A percentile compares a stretch with the other conserved stretches of the same genome.
Evolutionary conservation across 352 stramenopile genomes (phyloP).

Genomic region (Saprolegnia parasitica): DNA sequence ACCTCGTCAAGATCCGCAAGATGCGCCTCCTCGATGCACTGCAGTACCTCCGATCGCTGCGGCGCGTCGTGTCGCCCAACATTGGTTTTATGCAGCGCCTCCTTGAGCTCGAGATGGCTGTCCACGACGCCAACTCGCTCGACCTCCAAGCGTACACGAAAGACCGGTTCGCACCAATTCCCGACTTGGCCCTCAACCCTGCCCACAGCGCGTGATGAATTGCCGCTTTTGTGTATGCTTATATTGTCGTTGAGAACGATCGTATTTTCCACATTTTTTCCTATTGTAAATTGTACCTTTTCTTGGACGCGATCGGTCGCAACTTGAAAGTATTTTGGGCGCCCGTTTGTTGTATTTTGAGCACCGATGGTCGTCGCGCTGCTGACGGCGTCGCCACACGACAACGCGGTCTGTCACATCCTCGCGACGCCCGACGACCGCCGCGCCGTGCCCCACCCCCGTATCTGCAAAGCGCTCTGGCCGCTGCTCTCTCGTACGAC

Average conservation of each 20-base stretch:
- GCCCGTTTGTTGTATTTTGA: not conserved
- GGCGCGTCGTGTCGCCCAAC: conserved; percentile 62
- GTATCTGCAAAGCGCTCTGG: not conserved
- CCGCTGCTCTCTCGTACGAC: not conserved
- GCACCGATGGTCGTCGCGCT: not conserved
- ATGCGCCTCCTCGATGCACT: conserved; percentile 46
- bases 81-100: conserved; percentile 57
- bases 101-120: conserved; percentile 36
- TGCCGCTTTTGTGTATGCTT: not conserved
- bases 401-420: not conserved
- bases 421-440: not conserved
- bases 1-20: conserved; percentile 41
- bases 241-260: too few relatives aligned
- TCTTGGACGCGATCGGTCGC: too few relatives aligned
- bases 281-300: too few relatives aligned
- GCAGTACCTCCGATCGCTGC: conserved; percentile 37
- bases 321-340: too few relatives aligned
- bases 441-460: not conserved
- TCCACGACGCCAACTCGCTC: conserved; percentile 18
- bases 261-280: too few relatives aligned
- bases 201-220: not conserved
- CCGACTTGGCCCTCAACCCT: not conserved
- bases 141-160: conserved; percentile 30
- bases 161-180: conserved; percentile 27
- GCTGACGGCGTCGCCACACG: not conserved